Evolutionary conservation across 495 filamentous ascomycete genomes (phyloP).

Genomic region (Penicilliopsis zonata): DNA sequence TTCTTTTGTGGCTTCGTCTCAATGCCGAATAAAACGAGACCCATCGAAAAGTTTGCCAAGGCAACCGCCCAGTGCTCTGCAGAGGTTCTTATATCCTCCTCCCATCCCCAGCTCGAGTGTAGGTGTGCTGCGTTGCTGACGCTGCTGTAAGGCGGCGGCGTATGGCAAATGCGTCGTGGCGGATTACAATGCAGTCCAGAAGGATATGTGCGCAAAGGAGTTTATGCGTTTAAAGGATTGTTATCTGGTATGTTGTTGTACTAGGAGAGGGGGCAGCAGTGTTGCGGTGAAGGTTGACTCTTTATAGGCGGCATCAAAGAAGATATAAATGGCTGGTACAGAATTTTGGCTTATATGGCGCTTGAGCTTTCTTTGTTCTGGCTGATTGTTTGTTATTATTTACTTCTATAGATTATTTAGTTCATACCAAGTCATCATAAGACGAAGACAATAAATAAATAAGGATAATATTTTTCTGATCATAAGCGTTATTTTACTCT

Average conservation of each 20-base stretch:
- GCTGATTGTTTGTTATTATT: too few species aligned
- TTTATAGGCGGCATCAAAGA: conserved; percentile 27
- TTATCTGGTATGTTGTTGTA: conserved; percentile 51
- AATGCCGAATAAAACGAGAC: conserved; percentile 39
- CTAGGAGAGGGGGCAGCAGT: not conserved
- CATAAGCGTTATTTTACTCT: not conserved
- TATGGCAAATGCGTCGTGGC: conserved; percentile 89
- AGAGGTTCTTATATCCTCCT: conserved; percentile 44
- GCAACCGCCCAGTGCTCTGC: conserved; percentile 71
- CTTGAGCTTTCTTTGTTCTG: too few species aligned
- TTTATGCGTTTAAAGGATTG: conserved; percentile 85
- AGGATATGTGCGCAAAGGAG: conserved; percentile 80
- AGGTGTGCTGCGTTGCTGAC: conserved; percentile 5
- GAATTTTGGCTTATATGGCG: too few species aligned
- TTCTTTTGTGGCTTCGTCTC: too few species aligned
- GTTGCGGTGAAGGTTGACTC: not conserved
- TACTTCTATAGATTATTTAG: too few species aligned
- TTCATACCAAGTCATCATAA: too few species aligned
- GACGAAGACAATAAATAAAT: too few species aligned
- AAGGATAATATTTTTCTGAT: not conserved
- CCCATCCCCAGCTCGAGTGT: not conserved
- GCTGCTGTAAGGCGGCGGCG: conserved; percentile 49
- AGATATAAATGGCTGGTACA: conserved; percentile 16
- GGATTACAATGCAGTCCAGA: conserved; percentile 84
- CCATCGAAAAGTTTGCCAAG: conserved; percentile 80